These are phyloP conservation scores for Mycena vulgaris DNA, from an alignment of 768 basidiomycete species.

Conservation along the genomic window DNA sequence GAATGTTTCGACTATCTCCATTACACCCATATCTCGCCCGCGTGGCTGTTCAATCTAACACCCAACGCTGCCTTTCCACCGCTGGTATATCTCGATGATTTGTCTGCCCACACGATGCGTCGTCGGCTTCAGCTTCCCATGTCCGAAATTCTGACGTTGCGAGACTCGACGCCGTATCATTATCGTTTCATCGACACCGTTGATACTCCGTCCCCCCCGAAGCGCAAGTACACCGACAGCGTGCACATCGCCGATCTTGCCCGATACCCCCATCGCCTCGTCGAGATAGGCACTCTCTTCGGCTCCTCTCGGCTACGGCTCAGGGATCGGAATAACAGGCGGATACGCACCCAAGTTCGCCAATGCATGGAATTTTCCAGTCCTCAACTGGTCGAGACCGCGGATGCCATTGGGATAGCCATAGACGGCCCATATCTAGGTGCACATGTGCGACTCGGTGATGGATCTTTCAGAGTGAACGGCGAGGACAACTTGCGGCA, in stretches of 20 bases:
- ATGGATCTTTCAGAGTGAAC: slow-evolving; percentile 70
- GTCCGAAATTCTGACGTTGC: slow-evolving; percentile 63
- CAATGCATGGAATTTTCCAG: slow-evolving; percentile 72
- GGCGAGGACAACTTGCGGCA: slow-evolving; percentile 58
- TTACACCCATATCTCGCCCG: slow-evolving; percentile 79
- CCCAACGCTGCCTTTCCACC: slow-evolving; percentile 54
- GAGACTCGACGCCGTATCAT: slow-evolving; percentile 72
- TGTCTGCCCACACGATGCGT: slow-evolving; percentile 64
- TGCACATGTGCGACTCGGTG: slow-evolving; percentile 78
- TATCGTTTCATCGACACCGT: slow-evolving; percentile 72
- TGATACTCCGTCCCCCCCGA: slow-evolving; percentile 40
- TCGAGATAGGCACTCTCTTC: slow-evolving; percentile 84
- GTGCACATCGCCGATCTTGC: slow-evolving; percentile 63
- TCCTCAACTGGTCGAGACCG: slow-evolving; percentile 58
- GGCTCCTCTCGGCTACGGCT: slow-evolving; percentile 80
- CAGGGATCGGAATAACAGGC: slow-evolving; percentile 54
- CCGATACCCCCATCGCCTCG: slow-evolving; percentile 60
- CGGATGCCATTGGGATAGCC: slow-evolving; percentile 58
- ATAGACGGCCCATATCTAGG: slow-evolving; percentile 70
- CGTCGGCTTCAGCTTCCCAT: slow-evolving; percentile 54
- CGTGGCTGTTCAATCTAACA: slow-evolving; percentile 74
- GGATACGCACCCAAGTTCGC: slow-evolving; percentile 64
- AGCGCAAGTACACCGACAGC: slow-evolving; percentile 59
- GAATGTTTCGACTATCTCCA: slow-evolving; percentile 76
- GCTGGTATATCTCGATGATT: slow-evolving; percentile 66